Evolutionary conservation across 2,329 filamentous ascomycete species (phyloP), one percentile per base, ranked within the genome.

Genomic region (Talaromyces funiculosus): DNA sequence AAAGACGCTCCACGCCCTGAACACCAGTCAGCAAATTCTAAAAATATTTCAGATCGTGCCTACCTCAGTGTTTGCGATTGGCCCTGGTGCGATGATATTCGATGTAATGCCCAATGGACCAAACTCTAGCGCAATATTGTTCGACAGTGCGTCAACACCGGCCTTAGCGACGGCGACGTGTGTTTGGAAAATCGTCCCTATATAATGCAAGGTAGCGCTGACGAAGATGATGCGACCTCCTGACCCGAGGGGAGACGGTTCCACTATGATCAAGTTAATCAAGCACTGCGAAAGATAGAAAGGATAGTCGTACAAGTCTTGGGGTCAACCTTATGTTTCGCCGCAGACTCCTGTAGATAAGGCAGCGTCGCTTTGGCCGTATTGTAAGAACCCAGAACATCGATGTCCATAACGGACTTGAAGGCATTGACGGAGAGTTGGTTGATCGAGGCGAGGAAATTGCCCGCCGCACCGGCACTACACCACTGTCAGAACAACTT

Each of bases 321-420:
- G 1, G 84, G 82, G 65, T 88, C 85, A 18, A 82, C 82, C 63
- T 77, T 82, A 67, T 87, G 79, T 67, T 83, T 84, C 35, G 78
- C 75, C 1, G 89, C 87, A n/a, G 91, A 95, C 67, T 85, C 82
- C 12, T 91, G 76, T 3, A 99, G 84, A 69, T 96, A 83, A 0
- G 91, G 90, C 35, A 97, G 79, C 0, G 91, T 94, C 3, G 93
- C 92, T 78, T 97, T 97, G 70, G 96, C 82, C 2, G 92, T 96
- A 79, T 97, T 96, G 78, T 90, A 99, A 16, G 90, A 95, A 33
- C 94, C 94, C 37, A 97, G 76, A 2, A 96, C 88, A 72, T 97
- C 94, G 70, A 99, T 99, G 63, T 97, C 94, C 69, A 97, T 93
- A 65, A 99, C 94, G 0, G 90, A 82, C 75, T 92, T 95, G 85